Conservation (phyloP, 2,329 filamentous ascomycete species). For the Herpotrichia juniperi region DNA sequence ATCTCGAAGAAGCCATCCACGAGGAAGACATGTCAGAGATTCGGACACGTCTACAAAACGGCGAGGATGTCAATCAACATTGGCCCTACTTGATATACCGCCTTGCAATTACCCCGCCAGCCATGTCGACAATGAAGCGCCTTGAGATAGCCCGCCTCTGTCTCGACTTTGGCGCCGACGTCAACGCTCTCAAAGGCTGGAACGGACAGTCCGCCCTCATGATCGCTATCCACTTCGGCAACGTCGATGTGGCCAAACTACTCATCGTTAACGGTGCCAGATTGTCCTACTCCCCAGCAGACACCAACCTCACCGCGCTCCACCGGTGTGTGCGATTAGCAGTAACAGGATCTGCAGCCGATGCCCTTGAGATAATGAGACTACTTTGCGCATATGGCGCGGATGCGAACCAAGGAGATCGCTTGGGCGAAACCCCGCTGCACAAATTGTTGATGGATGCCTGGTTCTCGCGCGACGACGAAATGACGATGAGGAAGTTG, state of each 20-base stretch:
- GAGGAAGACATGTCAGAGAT: conserved; percentile 20
- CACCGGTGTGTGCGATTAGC: conserved; percentile 23
- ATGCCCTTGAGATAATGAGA: conserved; percentile 20
- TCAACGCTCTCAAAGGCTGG: conserved; percentile 23
- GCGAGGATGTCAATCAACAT: conserved; percentile 21
- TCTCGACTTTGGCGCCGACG: conserved; percentile 23
- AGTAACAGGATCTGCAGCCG: conserved; percentile 10
- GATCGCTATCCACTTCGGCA: conserved; percentile 27
- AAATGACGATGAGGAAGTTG: conserved; percentile 11
- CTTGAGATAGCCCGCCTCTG: conserved; percentile 22
- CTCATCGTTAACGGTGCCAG: conserved; percentile 22
- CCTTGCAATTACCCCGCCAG: conserved; percentile 17
- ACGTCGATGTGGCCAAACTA: conserved; percentile 21
- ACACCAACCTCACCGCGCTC: conserved; percentile 18
- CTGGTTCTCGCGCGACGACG: conserved; percentile 15
- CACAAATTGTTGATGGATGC: conserved; percentile 23
- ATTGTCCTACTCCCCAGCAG: conserved; percentile 15
- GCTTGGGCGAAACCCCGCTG: conserved; percentile 15
- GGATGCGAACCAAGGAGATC: conserved; percentile 18
- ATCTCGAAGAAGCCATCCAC: conserved; percentile 18
- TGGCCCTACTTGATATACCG: conserved; percentile 25
- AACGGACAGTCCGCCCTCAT: conserved; percentile 24
- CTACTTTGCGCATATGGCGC: conserved; percentile 19
- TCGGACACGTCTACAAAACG: conserved; percentile 18
- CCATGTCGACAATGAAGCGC: conserved; percentile 1